Conservation (phyloP, 1,284 basidiomycete species). For the Ceratobasidium sp. region DNA sequence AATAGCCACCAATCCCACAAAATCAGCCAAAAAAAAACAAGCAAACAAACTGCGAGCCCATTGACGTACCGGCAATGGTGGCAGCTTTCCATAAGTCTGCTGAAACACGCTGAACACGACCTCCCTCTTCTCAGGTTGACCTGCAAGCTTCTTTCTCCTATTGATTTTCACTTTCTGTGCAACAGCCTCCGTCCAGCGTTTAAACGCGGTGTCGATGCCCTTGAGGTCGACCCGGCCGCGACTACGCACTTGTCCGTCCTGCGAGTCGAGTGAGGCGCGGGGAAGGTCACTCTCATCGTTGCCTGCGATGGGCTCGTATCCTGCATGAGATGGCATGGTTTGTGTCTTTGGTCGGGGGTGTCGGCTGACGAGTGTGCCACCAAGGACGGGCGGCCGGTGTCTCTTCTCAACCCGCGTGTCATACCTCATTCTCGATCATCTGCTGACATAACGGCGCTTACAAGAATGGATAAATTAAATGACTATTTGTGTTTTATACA, state of each 20-base stretch:
- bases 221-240: constrained; percentile 39
- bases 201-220: constrained; percentile 77
- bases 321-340: constrained; percentile 38
- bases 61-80: constrained; percentile 56
- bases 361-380: constrained; percentile 6
- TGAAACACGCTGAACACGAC: constrained; percentile 85
- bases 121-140: constrained; percentile 67
- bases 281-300: constrained; percentile 11
- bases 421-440: constrained; percentile 19
- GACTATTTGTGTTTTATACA: constrained; percentile 23
- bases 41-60: constrained; percentile 40
- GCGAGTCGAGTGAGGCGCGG: constrained; percentile 33
- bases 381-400: constrained; percentile 15
- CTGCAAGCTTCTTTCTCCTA: constrained; percentile 76
- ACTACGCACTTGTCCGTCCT: neutral
- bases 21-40: constrained; percentile 30
- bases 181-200: constrained; percentile 87
- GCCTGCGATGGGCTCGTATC: constrained; percentile 39
- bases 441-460: constrained; percentile 29
- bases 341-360: neutral
- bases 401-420: constrained; percentile 27
- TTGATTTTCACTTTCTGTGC: constrained; percentile 75
- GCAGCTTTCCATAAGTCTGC: constrained; percentile 55
- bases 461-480: constrained; percentile 1
- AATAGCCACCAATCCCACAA: constrained; percentile 15